phyloP scores from a whole-genome alignment of 495 filamentous ascomycete genomes.

The Tuber borchii region DNA sequence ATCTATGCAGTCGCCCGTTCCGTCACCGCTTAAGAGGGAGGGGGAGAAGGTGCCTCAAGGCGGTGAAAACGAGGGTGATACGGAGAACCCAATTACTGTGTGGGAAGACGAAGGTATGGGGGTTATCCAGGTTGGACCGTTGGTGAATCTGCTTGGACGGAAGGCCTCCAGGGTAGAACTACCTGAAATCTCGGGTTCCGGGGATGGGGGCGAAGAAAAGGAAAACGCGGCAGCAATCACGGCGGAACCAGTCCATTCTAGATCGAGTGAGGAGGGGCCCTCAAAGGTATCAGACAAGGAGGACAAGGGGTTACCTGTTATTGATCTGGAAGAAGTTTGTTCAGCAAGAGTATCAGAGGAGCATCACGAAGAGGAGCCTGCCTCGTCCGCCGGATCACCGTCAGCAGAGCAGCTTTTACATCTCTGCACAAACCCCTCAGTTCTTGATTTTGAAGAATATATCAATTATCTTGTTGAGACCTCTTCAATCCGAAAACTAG shows the following conservation, averaged over 20 bases:
- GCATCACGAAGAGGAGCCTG: background rate
- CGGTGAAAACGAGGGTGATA: slow-evolving; percentile 10
- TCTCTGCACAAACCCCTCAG: slow-evolving; percentile 19
- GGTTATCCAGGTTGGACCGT: slow-evolving; percentile 12
- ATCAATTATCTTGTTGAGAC: slow-evolving; percentile 19
- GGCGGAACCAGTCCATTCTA: background rate
- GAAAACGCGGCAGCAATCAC: background rate
- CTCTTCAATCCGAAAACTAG: slow-evolving; percentile 34
- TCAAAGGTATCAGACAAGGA: background rate
- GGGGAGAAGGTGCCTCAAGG: background rate
- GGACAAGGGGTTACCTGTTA: slow-evolving; percentile 2
- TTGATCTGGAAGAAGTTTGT: background rate
- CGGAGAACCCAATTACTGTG: slow-evolving; percentile 21
- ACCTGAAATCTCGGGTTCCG: slow-evolving; percentile 18
- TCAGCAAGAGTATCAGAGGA: background rate
- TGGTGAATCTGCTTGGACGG: background rate
- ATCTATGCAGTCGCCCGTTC: slow-evolving; percentile 8
- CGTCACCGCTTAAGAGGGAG: slow-evolving; percentile 32
- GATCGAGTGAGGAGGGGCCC: slow-evolving; percentile 1
- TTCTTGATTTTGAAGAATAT: slow-evolving; percentile 35
- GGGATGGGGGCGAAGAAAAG: slow-evolving; percentile 13
- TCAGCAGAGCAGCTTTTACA: slow-evolving; percentile 25
- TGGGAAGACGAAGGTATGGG: slow-evolving; percentile 31
- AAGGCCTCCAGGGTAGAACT: background rate
- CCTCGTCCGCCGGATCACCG: background rate